These are phyloP conservation scores for Cichorium intybus DNA, from an alignment of 140 eudicot species.

Conservation along the genomic window DNA sequence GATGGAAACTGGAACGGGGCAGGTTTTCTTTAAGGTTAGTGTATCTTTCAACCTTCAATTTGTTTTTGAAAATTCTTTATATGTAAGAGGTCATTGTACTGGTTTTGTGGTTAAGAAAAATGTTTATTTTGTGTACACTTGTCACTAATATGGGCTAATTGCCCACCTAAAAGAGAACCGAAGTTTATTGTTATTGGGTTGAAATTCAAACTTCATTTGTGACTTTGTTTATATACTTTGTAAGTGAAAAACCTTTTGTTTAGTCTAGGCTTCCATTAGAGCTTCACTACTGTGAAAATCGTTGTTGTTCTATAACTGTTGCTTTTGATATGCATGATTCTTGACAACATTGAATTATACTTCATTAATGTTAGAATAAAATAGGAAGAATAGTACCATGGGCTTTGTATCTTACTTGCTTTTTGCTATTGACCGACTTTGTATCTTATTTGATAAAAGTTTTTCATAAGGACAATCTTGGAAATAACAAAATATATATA, in stretches of 20 bases:
- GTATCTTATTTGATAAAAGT: no score
- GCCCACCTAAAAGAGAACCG: conserved; percentile 29
- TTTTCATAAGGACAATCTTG: no score
- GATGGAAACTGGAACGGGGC: conserved; percentile 79
- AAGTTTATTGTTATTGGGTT: conserved; percentile 27
- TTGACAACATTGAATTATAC: background rate
- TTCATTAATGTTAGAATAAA: background rate
- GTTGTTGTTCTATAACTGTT: background rate
- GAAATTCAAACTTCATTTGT: conserved; percentile 1
- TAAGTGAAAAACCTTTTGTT: conserved; percentile 1
- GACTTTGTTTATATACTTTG: conserved; percentile 19
- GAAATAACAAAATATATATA: no score
- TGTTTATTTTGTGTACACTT: conserved; percentile 41
- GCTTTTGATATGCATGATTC: conserved; percentile 1
- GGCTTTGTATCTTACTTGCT: no score
- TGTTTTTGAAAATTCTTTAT: background rate
- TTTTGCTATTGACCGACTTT: no score
- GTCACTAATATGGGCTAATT: conserved; percentile 37
- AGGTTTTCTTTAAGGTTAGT: conserved; percentile 71
- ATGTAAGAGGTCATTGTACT: background rate
- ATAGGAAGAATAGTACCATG: no score
- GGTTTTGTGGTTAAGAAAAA: conserved; percentile 24
- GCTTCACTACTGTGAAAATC: background rate
- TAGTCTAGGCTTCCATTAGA: background rate
- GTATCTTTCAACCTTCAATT: conserved; percentile 13